Conservation (phyloP, 257 asterid genomes). For the Jacaranda copaia region DNA sequence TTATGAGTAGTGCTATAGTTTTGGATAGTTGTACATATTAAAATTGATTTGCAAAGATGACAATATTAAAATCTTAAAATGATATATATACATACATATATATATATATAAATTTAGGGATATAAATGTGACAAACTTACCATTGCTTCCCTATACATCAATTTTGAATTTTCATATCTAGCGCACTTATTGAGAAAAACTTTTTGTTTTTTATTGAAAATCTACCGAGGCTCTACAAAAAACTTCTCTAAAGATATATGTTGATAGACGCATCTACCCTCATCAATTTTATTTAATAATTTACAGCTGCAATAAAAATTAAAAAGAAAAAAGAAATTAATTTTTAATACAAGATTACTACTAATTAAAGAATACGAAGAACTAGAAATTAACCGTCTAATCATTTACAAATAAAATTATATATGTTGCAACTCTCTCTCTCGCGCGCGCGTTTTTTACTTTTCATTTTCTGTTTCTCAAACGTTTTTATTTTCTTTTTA, state of each 20-base stretch:
- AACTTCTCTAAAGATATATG: slow-evolving; percentile 29
- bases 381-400: too few species aligned
- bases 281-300: not conserved
- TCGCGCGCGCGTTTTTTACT: too few species aligned
- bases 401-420: too few species aligned
- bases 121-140: slow-evolving; percentile 5
- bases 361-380: too few species aligned
- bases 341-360: not conserved
- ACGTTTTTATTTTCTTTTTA: too few species aligned
- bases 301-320: not conserved
- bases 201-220: not conserved
- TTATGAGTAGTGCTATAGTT: not conserved
- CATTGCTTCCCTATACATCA: slow-evolving; percentile 40
- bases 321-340: not conserved
- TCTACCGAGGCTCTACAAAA: slow-evolving; percentile 31
- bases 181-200: slow-evolving; percentile 34
- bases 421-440: too few species aligned
- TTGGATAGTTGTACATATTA: not conserved
- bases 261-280: slow-evolving; percentile 30
- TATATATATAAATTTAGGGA: not conserved
- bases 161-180: slow-evolving; percentile 31
- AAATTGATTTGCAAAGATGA: not conserved
- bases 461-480: too few species aligned
- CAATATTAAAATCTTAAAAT: not conserved
- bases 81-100: not conserved